These are phyloP conservation scores for Isoetes taiwanensis DNA, from an alignment of 75 land plant genomes.

Conservation along the genomic window DNA sequence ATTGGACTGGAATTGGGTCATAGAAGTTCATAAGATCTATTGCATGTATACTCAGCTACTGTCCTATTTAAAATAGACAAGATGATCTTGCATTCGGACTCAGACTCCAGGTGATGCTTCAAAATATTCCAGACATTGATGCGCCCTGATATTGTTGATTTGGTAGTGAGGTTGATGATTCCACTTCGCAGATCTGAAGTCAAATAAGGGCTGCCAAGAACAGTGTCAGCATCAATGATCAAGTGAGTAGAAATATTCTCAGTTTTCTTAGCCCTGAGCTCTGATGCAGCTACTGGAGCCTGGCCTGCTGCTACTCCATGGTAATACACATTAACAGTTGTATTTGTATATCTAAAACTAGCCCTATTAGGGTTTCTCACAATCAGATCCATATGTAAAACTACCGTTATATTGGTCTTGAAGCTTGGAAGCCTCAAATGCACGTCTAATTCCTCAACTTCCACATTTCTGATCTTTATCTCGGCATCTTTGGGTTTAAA, in stretches of 20 bases:
- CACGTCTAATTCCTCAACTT: too few relatives aligned
- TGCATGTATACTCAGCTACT: too few relatives aligned
- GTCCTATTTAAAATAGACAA: constrained; percentile 25
- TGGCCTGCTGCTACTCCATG: constrained; percentile 44
- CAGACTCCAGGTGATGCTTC: constrained; percentile 33
- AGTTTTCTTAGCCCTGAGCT: constrained; percentile 31
- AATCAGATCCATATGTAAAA: constrained; percentile 25
- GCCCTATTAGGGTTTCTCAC: constrained; percentile 64
- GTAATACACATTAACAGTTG: constrained; percentile 40
- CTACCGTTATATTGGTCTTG: too few relatives aligned
- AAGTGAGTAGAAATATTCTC: constrained; percentile 31
- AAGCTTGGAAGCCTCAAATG: too few relatives aligned
- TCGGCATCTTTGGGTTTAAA: too few relatives aligned
- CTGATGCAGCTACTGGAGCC: constrained; percentile 63
- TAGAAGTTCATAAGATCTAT: too few relatives aligned
- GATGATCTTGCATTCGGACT: constrained; percentile 30
- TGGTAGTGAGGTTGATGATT: constrained; percentile 32
- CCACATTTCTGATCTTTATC: too few relatives aligned
- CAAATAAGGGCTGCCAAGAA: constrained; percentile 17
- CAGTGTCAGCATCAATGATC: constrained; percentile 23
- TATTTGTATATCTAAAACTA: constrained; percentile 60
- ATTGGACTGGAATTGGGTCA: too few relatives aligned
- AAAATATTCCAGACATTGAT: constrained; percentile 32
- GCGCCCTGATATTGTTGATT: constrained; percentile 36
- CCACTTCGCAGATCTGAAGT: constrained; percentile 43